These are phyloP conservation scores for Dipteronia sinensis DNA, from an alignment of 345 rosid species.

Conservation along the genomic window DNA sequence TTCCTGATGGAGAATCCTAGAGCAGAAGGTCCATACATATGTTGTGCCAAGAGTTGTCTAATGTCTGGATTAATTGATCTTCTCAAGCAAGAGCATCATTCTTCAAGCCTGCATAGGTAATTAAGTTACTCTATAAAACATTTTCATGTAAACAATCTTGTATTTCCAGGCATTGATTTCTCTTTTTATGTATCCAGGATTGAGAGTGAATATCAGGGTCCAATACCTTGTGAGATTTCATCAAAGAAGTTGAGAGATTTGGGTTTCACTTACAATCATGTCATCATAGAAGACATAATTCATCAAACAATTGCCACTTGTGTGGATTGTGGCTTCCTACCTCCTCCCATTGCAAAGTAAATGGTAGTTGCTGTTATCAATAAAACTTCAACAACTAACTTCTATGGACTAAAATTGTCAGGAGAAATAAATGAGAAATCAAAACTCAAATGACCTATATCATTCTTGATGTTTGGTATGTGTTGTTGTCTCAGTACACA, in stretches of 20 bases:
- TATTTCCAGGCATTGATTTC: neutral
- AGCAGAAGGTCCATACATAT: conserved; percentile 67
- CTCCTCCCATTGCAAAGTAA: conserved; percentile 26
- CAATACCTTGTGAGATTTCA: conserved; percentile 58
- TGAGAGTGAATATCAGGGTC: conserved; percentile 26
- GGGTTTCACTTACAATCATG: conserved; percentile 65
- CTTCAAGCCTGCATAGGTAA: conserved; percentile 36
- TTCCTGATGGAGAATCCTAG: conserved; percentile 65
- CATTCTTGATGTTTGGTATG: conserved; percentile 7
- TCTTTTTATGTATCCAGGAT: conserved; percentile 30
- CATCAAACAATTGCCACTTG: conserved; percentile 50
- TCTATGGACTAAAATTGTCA: neutral
- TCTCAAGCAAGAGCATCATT: conserved; percentile 36
- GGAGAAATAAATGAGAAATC: conserved; percentile 25
- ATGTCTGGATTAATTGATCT: conserved; percentile 45
- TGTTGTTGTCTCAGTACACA: conserved; percentile 17
- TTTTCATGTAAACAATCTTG: neutral
- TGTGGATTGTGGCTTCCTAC: conserved; percentile 41
- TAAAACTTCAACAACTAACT: conserved; percentile 5
- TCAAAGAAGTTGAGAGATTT: conserved; percentile 64
- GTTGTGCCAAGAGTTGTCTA: conserved; percentile 48
- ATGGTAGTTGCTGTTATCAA: neutral
- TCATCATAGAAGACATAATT: conserved; percentile 50
- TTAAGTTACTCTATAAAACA: conserved; percentile 12
- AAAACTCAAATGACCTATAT: neutral